phyloP scores from a whole-genome alignment of 78 protist genomes.

The Diacronema lutheri region DNA sequence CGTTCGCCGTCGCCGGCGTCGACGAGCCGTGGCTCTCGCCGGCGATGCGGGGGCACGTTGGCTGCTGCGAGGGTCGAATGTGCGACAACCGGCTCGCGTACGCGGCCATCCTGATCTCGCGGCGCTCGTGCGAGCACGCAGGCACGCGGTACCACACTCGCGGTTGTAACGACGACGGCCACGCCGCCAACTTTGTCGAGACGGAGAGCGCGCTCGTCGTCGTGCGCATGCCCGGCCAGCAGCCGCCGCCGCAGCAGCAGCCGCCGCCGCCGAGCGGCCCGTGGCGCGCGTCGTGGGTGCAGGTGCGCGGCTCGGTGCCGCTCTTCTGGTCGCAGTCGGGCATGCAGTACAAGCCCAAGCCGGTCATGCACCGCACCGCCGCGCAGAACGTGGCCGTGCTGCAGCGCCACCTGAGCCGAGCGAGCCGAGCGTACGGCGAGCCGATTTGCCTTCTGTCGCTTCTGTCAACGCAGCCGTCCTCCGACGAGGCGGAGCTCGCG shows the following conservation, averaged over 20 bases:
- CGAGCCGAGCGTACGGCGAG: not conserved
- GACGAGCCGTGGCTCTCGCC: no score
- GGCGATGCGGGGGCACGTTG: no score
- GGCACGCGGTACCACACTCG: conserved; percentile 6
- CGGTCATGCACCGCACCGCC: not conserved
- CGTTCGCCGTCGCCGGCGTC: no score
- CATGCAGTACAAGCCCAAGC: not conserved
- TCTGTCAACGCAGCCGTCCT: not conserved
- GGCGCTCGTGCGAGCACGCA: not conserved
- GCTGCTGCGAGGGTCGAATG: no score
- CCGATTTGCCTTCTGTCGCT: not conserved
- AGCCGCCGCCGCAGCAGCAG: no score
- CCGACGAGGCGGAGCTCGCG: conserved; percentile 20
- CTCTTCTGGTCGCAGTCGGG: conserved; percentile 9
- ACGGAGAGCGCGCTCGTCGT: not conserved
- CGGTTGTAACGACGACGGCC: not conserved
- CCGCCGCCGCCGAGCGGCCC: no score
- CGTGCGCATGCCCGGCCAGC: not conserved
- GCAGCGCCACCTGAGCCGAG: not conserved
- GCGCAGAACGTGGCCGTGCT: not conserved
- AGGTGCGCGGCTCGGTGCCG: conserved; percentile 6
- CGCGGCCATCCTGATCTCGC: not conserved
- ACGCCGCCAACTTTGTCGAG: not conserved
- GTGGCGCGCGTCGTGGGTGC: not conserved
- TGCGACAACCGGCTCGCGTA: not conserved